These are phyloP conservation scores for Tanacetum coccineum DNA, from an alignment of 129 eudicot genomes.

Conservation along the genomic window DNA sequence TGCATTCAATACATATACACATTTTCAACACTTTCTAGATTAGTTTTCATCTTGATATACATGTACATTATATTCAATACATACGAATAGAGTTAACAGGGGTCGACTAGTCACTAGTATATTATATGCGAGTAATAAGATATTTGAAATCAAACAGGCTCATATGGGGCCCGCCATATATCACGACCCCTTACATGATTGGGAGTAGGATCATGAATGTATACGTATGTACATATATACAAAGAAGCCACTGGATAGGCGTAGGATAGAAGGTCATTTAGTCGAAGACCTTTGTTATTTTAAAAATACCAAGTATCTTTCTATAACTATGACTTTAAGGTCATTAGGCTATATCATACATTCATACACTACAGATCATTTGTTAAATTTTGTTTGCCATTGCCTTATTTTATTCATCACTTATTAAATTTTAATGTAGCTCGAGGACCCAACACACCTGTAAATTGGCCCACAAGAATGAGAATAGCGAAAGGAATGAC, in stretches of 20 bases:
- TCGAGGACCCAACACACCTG: constrained; percentile 62
- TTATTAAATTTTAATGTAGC: constrained; percentile 45
- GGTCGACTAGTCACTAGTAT: no score
- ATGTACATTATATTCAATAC: no score
- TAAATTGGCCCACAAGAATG: constrained; percentile 72
- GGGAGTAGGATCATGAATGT: neutral
- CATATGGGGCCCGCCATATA: neutral
- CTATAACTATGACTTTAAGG: neutral
- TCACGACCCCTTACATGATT: no score
- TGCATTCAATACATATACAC: neutral
- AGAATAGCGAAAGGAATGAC: constrained; percentile 67
- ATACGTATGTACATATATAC: neutral
- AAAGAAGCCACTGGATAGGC: neutral
- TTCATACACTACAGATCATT: neutral
- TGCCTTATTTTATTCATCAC: neutral
- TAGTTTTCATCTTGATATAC: neutral
- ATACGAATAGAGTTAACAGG: no score
- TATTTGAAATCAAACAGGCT: neutral
- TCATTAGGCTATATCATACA: neutral
- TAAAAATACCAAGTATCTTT: neutral
- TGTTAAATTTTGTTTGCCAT: neutral
- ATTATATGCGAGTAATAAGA: no score
- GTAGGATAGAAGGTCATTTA: neutral
- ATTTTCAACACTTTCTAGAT: neutral
- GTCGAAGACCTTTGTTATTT: neutral